Evolutionary conservation across 768 basidiomycete species (phyloP), one percentile per base, ranked within the genome.

Genomic region (Russula sp.): DNA sequence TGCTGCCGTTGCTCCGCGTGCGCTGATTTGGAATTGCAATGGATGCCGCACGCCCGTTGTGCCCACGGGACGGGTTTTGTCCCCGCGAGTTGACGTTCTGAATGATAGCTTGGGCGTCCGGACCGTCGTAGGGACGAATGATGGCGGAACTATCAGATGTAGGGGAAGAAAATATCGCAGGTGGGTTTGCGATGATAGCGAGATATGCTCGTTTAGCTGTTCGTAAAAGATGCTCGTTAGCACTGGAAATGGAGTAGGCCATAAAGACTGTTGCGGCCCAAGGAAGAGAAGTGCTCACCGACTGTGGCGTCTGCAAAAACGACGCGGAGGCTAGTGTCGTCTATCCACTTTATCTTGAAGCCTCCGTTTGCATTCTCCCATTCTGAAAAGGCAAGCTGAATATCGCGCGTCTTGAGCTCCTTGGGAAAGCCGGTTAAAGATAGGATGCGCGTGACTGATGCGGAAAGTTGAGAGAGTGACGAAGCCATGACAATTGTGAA

Each of bases 291-390:
- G 48, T 55, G 82, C 95, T 80, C 72, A 98, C 97, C 96, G 49
- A 89, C 81, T 53, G 82, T 79, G 60, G 97, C 85, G 76, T 98
- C 97, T 66, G 84, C 83, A 73, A 99, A 99, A 59, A 99, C 97
- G 68, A 97, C 89, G 69, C 95, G 78, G 45, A 96, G 89, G 72
- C 91, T 95, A 42, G 92, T 94, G 75, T 99, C 97, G 75, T 99
- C 95, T 70, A 85, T 83, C 97, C 97, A 99, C 74, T 99, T 99
- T 73, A 99, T 95, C 82, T 95, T 94, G 80, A 96, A 97, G 27
- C 97, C 97, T 34, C 96, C 97, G 61, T 80, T 84, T 57, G 86
- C 78, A 63, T 77, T 81, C 70, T 97, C 94, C 83, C 89, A 98
- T 50, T 94, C 93, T 55, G 86, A 79, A 74, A 98, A 97, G 50